Conservation (phyloP, 148 eudicot genomes). For the Fallopia convolvulus region DNA sequence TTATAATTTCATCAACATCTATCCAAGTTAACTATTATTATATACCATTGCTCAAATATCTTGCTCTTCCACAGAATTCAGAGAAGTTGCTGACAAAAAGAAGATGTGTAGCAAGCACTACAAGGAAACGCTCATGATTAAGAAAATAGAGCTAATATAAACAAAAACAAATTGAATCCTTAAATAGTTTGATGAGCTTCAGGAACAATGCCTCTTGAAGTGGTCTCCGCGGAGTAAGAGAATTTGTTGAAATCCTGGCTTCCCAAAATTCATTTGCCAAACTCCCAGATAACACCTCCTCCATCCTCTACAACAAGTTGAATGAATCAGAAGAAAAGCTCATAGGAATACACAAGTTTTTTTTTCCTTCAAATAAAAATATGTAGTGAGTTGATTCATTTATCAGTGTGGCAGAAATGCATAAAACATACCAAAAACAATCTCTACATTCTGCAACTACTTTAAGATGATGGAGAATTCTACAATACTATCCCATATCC, state of each 20-base stretch:
- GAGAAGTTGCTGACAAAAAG: not conserved
- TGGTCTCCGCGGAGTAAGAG: not conserved
- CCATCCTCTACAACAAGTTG: constrained; percentile 23
- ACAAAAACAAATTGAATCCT: not conserved
- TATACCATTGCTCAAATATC: too few species aligned
- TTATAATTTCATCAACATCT: too few species aligned
- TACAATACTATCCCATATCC: too few species aligned
- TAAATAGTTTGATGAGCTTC: not conserved
- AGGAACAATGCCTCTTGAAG: not conserved
- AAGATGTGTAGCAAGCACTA: not conserved
- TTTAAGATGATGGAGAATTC: too few species aligned
- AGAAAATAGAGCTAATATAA: not conserved
- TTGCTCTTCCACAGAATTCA: not conserved
- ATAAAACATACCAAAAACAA: too few species aligned
- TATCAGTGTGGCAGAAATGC: not conserved
- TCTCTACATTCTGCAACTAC: too few species aligned
- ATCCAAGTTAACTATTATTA: too few species aligned
- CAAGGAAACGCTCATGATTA: not conserved
- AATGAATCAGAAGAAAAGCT: not conserved
- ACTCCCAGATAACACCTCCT: constrained; percentile 29
- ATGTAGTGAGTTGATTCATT: not conserved
- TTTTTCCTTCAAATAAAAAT: not conserved
- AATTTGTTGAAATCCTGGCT: not conserved
- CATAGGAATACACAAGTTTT: not conserved
- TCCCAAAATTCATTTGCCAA: constrained; percentile 8